Conservation (phyloP, 192 early-diverging fungal genomes). For the Dimargaris cristalligena region DNA sequence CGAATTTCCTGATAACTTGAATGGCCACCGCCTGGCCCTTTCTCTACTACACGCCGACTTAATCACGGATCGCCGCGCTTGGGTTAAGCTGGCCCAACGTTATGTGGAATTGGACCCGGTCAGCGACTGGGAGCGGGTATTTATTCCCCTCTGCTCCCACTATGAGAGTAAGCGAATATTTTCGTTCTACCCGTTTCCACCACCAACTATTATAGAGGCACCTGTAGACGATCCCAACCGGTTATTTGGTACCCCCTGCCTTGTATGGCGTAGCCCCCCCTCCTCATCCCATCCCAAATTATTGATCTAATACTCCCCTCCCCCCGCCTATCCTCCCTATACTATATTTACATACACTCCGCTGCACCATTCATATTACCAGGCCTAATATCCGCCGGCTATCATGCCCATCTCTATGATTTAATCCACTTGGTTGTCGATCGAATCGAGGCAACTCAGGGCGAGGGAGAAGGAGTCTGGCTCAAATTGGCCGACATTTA, state of each 20-base stretch:
- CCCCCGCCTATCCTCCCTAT: neutral
- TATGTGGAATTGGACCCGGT: slow-evolving; percentile 5
- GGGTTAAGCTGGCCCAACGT: slow-evolving; percentile 3
- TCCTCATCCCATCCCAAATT: neutral
- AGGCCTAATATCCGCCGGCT: neutral
- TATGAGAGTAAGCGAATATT: neutral
- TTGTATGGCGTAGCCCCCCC: neutral
- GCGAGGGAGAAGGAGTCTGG: neutral
- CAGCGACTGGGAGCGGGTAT: neutral
- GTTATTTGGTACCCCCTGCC: neutral
- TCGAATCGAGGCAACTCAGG: slow-evolving; percentile 9
- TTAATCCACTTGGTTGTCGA: neutral
- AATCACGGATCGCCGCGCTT: neutral
- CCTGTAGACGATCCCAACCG: neutral
- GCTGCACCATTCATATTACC: neutral
- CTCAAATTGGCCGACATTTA: slow-evolving; percentile 5
- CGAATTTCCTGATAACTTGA: neutral
- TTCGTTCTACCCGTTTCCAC: neutral
- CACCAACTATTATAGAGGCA: neutral
- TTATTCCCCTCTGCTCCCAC: slow-evolving; percentile 5
- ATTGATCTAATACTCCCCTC: neutral
- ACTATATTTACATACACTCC: neutral
- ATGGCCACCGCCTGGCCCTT: slow-evolving; percentile 8
- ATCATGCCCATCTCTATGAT: neutral
- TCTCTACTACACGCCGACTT: neutral